Conservation (phyloP, 495 filamentous ascomycete genomes). For the Lasiosphaeriaceae sp. region DNA sequence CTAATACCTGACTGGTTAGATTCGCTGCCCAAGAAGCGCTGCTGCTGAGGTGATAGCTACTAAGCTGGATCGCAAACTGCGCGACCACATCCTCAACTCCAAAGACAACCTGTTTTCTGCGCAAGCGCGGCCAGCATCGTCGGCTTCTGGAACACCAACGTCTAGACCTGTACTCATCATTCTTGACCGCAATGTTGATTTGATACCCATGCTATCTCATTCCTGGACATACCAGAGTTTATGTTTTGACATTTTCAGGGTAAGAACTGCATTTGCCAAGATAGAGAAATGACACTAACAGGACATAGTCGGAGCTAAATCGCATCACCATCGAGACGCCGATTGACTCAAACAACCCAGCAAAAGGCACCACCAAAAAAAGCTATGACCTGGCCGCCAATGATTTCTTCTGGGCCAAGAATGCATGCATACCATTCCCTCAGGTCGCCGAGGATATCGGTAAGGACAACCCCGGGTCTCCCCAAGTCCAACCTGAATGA, state of each 20-base stretch:
- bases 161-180: slow-evolving; percentile 82
- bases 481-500: not conserved
- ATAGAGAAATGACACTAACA: not conserved
- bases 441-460: slow-evolving; percentile 92
- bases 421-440: slow-evolving; percentile 89
- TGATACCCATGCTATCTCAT: slow-evolving; percentile 98
- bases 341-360: slow-evolving; percentile 68
- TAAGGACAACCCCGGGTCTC: not conserved
- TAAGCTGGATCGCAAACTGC: slow-evolving; percentile 90
- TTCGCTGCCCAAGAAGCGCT: slow-evolving; percentile 84
- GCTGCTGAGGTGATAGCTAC: slow-evolving; percentile 92
- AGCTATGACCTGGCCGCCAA: slow-evolving; percentile 85
- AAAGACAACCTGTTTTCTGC: slow-evolving; percentile 88
- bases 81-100: slow-evolving; percentile 94
- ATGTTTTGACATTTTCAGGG: slow-evolving; percentile 79
- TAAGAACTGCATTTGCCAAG: not conserved
- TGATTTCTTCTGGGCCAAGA: slow-evolving; percentile 97
- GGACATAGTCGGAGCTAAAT: slow-evolving; percentile 54
- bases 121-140: slow-evolving; percentile 34
- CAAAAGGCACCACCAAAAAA: slow-evolving; percentile 70
- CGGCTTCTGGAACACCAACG: slow-evolving; percentile 51
- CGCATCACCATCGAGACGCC: slow-evolving; percentile 89
- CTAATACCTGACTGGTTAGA: slow-evolving; percentile 31
- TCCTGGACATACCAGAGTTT: slow-evolving; percentile 99
- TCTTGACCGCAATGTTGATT: slow-evolving; percentile 89